These are phyloP conservation scores for Coemansia sp. DNA, from an alignment of 192 early-diverging fungal species.

Conservation along the genomic window DNA sequence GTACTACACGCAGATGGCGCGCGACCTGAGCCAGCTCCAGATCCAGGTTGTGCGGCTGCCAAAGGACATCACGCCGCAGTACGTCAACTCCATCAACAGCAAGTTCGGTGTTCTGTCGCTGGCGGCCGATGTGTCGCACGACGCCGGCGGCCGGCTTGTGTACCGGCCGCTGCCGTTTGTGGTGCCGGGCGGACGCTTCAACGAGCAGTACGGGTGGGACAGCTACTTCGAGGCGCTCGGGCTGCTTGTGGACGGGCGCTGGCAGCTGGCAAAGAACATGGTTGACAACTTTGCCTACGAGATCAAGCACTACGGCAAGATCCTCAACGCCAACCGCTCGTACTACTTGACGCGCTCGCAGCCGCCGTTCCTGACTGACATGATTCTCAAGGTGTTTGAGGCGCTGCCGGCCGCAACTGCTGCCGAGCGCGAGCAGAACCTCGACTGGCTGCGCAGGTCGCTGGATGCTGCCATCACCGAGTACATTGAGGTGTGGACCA, in stretches of 20 bases:
- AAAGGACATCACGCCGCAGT: slow-evolving; percentile 80
- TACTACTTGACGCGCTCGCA: slow-evolving; percentile 98
- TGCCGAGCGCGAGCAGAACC: slow-evolving; percentile 51
- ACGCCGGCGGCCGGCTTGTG: slow-evolving; percentile 54
- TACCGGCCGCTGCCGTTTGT: slow-evolving; percentile 88
- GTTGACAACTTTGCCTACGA: slow-evolving; percentile 98
- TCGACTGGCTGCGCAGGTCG: slow-evolving; percentile 70
- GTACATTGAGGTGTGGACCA: slow-evolving; percentile 91
- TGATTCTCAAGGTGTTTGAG: slow-evolving; percentile 82
- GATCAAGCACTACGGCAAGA: slow-evolving; percentile 98
- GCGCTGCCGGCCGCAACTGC: slow-evolving; percentile 53
- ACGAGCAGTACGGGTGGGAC: slow-evolving; percentile 99
- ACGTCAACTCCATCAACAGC: slow-evolving; percentile 89
- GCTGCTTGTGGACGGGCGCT: slow-evolving; percentile 80
- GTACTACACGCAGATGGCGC: slow-evolving; percentile 78
- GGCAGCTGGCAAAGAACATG: slow-evolving; percentile 90
- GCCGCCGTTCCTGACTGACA: slow-evolving; percentile 97
- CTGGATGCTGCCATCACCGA: slow-evolving; percentile 86
- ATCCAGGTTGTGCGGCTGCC: slow-evolving; percentile 84
- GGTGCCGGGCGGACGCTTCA: slow-evolving; percentile 98
- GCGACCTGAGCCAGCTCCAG: slow-evolving; percentile 65
- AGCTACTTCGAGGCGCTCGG: slow-evolving; percentile 93
- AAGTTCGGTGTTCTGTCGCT: slow-evolving; percentile 89
- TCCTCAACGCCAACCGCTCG: slow-evolving; percentile 96
- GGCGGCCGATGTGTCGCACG: slow-evolving; percentile 56